These are phyloP conservation scores for Fusarium irregulare DNA, from an alignment of 2,329 filamentous ascomycete species.

Conservation along the genomic window DNA sequence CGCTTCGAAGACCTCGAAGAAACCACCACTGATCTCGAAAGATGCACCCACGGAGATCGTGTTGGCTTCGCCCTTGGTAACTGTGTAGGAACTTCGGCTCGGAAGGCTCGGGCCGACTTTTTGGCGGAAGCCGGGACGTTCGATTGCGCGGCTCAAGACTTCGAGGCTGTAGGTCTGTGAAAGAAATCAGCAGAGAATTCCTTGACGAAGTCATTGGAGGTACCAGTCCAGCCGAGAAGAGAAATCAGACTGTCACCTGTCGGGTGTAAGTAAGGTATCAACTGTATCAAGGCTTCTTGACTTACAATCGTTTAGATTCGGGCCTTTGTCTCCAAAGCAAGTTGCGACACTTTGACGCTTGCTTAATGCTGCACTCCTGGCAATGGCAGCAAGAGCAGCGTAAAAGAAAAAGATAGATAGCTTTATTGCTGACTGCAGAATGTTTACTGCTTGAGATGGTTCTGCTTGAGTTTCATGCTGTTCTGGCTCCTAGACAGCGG, in stretches of 20 bases:
- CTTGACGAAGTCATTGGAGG: background rate
- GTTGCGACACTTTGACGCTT: background rate
- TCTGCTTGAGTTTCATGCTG: background rate
- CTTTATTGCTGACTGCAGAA: background rate
- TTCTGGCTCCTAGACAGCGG: fast-evolving
- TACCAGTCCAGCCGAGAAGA: background rate
- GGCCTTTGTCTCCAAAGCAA: background rate
- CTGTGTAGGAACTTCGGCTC: background rate
- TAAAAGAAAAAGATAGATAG: background rate
- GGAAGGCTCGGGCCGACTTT: background rate
- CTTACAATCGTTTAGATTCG: background rate
- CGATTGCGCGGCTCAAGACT: background rate
- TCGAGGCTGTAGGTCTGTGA: background rate
- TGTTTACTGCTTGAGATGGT: background rate
- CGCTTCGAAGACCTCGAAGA: background rate
- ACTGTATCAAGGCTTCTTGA: too few relatives aligned
- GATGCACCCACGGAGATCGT: background rate
- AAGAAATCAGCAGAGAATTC: fast-evolving
- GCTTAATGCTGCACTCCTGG: background rate
- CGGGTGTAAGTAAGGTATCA: background rate
- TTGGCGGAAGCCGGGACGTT: background rate
- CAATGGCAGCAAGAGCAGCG: fast-evolving
- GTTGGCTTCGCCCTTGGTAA: background rate
- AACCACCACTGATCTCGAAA: background rate
- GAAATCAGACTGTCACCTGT: background rate